phyloP scores from a whole-genome alignment of 495 filamentous ascomycete genomes.

The Talaromyces stipitatus region DNA sequence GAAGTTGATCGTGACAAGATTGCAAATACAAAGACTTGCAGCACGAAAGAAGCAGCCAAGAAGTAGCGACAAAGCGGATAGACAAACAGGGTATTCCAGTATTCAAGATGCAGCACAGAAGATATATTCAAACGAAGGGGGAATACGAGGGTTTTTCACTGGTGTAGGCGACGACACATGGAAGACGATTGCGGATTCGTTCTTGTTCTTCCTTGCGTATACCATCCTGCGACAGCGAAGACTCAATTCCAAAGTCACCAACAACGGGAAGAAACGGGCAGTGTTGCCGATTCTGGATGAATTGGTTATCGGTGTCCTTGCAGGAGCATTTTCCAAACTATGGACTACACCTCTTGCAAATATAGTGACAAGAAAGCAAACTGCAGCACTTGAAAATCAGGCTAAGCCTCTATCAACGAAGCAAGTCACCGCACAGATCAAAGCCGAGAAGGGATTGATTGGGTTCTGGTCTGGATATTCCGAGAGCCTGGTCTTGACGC shows the following conservation, averaged over 20 bases:
- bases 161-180: constrained; percentile 65
- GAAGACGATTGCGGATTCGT: constrained; percentile 68
- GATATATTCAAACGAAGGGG: constrained; percentile 68
- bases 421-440: constrained; percentile 58
- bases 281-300: constrained; percentile 63
- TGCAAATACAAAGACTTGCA: constrained; percentile 68
- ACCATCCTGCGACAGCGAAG: constrained; percentile 57
- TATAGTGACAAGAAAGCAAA: constrained; percentile 77
- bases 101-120: constrained; percentile 60
- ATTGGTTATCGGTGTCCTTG: constrained; percentile 65
- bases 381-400: constrained; percentile 41
- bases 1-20: constrained; percentile 73
- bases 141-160: constrained; percentile 61
- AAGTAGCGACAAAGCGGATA: constrained; percentile 21
- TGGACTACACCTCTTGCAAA: constrained; percentile 79
- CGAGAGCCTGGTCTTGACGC: constrained; percentile 67
- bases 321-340: constrained; percentile 68
- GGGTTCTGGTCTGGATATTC: constrained; percentile 93
- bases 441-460: constrained; percentile 58
- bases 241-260: constrained; percentile 34
- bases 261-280: constrained; percentile 28
- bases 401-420: constrained; percentile 29
- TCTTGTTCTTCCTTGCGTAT: constrained; percentile 82
- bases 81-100: constrained; percentile 45
- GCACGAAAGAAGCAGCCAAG: constrained; percentile 10